phyloP scores from a whole-genome alignment of 2,329 filamentous ascomycete genomes.

The Fusarium falciforme region DNA sequence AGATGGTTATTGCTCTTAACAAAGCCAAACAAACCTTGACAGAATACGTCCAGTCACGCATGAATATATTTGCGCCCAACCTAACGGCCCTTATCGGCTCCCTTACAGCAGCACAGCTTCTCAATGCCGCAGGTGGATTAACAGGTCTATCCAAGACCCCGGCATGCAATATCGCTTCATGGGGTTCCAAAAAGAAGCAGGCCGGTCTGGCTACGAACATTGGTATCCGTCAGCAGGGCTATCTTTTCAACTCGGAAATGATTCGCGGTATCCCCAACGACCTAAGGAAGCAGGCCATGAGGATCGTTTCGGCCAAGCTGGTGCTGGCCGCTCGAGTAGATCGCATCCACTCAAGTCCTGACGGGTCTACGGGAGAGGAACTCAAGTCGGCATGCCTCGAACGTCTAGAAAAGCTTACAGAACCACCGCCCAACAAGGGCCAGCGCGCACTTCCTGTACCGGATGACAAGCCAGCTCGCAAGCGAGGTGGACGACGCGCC shows the following conservation, averaged over 20 bases:
- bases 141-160: conserved; percentile 91
- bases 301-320: conserved; percentile 92
- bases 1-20: conserved; percentile 89
- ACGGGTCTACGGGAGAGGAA: conserved; percentile 85
- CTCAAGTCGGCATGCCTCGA: conserved; percentile 86
- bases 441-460: conserved; percentile 88
- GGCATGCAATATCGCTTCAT: conserved; percentile 89
- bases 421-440: conserved; percentile 90
- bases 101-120: conserved; percentile 92
- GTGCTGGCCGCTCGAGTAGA: conserved; percentile 94
- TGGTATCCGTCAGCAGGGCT: conserved; percentile 90
- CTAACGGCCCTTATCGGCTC: conserved; percentile 91
- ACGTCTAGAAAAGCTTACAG: conserved; percentile 90
- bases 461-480: conserved; percentile 93
- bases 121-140: conserved; percentile 92
- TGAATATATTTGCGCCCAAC: conserved; percentile 96
- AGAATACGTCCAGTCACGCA: conserved; percentile 95
- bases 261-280: conserved; percentile 87
- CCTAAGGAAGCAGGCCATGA: conserved; percentile 91
- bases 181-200: conserved; percentile 89
- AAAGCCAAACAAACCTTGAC: conserved; percentile 87
- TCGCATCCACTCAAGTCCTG: conserved; percentile 81
- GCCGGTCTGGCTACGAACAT: conserved; percentile 93
- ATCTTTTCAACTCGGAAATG: conserved; percentile 90
- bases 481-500: conserved; percentile 89